phyloP scores from a whole-genome alignment of 495 filamentous ascomycete genomes.

The Trichoderma erinaceum region DNA sequence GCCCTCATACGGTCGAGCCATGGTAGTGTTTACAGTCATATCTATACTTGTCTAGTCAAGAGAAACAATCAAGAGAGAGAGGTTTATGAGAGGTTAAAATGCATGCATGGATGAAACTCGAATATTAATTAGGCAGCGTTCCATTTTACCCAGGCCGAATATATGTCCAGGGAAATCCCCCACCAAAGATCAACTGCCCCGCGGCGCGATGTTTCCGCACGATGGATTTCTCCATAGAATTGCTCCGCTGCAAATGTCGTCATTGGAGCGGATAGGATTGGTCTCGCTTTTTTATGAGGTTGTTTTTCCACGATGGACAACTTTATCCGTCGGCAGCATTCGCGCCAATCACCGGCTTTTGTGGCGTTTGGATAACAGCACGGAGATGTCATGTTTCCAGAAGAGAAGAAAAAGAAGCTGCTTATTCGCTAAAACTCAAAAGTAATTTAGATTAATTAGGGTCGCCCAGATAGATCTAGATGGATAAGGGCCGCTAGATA shows the following conservation, averaged over 20 bases:
- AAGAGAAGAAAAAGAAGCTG: background rate
- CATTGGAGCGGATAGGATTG: background rate
- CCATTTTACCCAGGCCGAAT: background rate
- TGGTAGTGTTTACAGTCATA: background rate
- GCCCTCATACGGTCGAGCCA: conserved; percentile 48
- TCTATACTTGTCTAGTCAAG: background rate
- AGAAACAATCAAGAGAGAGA: too few relatives aligned
- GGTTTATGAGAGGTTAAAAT: background rate
- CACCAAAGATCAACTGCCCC: background rate
- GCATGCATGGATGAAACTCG: background rate
- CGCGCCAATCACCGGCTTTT: background rate
- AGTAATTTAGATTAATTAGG: background rate
- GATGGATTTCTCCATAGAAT: background rate
- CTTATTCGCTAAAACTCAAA: background rate
- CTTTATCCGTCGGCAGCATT: background rate
- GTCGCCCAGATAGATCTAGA: too few relatives aligned
- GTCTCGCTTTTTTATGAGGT: background rate
- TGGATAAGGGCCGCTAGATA: too few relatives aligned
- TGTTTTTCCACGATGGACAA: background rate
- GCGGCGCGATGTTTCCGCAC: background rate
- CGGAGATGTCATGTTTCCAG: too few relatives aligned
- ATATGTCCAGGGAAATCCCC: background rate
- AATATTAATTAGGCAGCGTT: background rate
- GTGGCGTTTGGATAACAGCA: background rate
- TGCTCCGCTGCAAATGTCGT: background rate